These are phyloP conservation scores for Phaffia rhodozyma DNA, from an alignment of 1,284 basidiomycete genomes.

Conservation along the genomic window DNA sequence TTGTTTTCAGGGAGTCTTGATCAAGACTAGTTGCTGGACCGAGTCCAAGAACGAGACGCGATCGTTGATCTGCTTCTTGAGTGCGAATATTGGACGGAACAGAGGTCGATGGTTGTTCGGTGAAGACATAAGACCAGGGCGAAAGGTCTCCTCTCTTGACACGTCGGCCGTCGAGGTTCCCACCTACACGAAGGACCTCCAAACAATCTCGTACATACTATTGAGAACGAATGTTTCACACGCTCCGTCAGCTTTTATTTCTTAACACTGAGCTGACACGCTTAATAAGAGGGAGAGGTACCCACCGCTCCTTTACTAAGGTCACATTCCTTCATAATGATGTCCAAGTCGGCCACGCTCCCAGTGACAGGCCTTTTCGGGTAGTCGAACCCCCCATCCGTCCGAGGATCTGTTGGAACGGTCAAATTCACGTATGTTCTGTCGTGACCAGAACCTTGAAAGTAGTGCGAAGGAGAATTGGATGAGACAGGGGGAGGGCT, in stretches of 20 bases:
- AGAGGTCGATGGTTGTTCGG: constrained; percentile 38
- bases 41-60: constrained; percentile 17
- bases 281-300: constrained; percentile 13
- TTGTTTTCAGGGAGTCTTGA: constrained; percentile 21
- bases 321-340: constrained; percentile 78
- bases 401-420: constrained; percentile 42
- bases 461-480: constrained; percentile 26
- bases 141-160: constrained; percentile 48
- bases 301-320: constrained; percentile 64
- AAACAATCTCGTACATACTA: constrained; percentile 67
- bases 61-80: constrained; percentile 14
- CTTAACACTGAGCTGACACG: constrained; percentile 6
- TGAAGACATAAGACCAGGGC: constrained; percentile 54
- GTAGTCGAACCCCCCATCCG: constrained; percentile 35
- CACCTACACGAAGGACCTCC: constrained; percentile 56
- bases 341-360: constrained; percentile 71
- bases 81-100: constrained; percentile 9
- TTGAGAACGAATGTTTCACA: constrained; percentile 5
- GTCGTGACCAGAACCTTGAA: constrained; percentile 55
- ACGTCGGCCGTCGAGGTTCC: constrained; percentile 46
- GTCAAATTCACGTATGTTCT: constrained; percentile 59
- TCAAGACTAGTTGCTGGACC: constrained; percentile 13
- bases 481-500: constrained; percentile 43
- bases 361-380: constrained; percentile 72
- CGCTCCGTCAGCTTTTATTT: neutral